These are phyloP conservation scores for Calocybe gambosa DNA, from an alignment of 1,284 basidiomycete genomes.

Conservation along the genomic window DNA sequence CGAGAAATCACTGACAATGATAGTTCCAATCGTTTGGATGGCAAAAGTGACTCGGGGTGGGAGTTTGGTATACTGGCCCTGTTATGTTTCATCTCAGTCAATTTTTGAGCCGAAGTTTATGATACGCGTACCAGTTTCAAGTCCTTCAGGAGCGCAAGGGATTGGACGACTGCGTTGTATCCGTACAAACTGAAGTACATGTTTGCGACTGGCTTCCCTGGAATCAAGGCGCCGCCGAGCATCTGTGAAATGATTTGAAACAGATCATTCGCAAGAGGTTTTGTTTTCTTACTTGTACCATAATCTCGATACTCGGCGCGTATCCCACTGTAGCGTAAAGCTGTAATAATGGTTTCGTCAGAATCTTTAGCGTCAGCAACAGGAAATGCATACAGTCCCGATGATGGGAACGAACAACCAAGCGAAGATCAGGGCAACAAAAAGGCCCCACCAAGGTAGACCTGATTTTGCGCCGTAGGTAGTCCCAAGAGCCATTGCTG, in stretches of 20 bases:
- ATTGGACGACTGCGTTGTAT: constrained; percentile 39
- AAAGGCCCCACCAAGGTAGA: constrained; percentile 25
- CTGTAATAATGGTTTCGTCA: constrained; percentile 5
- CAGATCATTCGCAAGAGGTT: not conserved
- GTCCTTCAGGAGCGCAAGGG: constrained; percentile 33
- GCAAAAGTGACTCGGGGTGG: constrained; percentile 52
- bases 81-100: not conserved
- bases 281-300: constrained; percentile 26
- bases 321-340: constrained; percentile 22
- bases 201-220: constrained; percentile 37
- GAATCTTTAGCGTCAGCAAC: too few relatives aligned
- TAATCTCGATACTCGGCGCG: constrained; percentile 26
- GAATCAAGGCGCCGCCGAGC: constrained; percentile 32
- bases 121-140: constrained; percentile 33
- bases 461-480: constrained; percentile 27
- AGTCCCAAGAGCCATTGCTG: constrained; percentile 16
- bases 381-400: constrained; percentile 32
- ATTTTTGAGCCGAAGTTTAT: not conserved
- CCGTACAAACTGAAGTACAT: constrained; percentile 50
- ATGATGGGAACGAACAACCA: constrained; percentile 43
- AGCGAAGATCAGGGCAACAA: constrained; percentile 37
- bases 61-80: constrained; percentile 56
- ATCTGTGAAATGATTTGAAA: constrained; percentile 25
- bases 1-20: constrained; percentile 32
- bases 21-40: constrained; percentile 46